Percentiles rank a stretch among this genome's conserved stretches.
These are phyloP conservation scores for Calophaca sinica DNA, from an alignment of 306 rosid species.

Conservation along the genomic window DNA sequence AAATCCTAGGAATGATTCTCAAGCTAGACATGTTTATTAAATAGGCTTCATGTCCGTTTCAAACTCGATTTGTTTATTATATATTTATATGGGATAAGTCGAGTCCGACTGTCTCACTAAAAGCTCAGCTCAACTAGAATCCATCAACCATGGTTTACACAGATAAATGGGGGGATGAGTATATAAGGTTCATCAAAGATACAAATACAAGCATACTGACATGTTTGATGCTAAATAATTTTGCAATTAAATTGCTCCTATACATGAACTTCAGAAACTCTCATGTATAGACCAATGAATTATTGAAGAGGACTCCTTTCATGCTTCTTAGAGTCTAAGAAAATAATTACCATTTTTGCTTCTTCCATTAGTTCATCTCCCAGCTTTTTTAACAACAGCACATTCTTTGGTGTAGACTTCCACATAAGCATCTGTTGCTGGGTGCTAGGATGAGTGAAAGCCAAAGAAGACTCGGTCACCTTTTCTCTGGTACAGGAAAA, in stretches of 20 bases:
- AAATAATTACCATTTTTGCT: constrained; percentile 83
- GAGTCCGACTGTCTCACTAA: background rate
- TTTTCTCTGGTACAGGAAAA: constrained; percentile 95
- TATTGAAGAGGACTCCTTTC: constrained; percentile 7
- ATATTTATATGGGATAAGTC: no score
- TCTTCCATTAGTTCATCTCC: constrained; percentile 95
- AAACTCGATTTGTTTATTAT: no score
- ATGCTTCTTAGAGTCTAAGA: constrained; percentile 3
- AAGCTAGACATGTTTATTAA: background rate
- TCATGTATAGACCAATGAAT: constrained; percentile 3
- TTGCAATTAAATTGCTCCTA: no score
- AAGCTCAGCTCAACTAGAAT: constrained; percentile 23
- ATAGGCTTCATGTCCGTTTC: no score
- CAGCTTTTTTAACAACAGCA: constrained; percentile 84
- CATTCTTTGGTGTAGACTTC: constrained; percentile 94
- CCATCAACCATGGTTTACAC: constrained; percentile 2
- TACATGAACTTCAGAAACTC: constrained; percentile 1
- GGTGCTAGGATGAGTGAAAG: constrained; percentile 95
- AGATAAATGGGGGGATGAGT: background rate
- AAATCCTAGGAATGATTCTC: background rate
- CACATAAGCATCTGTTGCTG: constrained; percentile 99
- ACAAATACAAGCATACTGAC: background rate
- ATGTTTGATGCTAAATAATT: no score
- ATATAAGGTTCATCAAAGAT: constrained; percentile 10
- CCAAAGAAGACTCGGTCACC: constrained; percentile 96